Evolutionary conservation across 2,329 filamentous ascomycete species (phyloP), one percentile per base, ranked within the genome.

Genomic region (Fusarium clavum): DNA sequence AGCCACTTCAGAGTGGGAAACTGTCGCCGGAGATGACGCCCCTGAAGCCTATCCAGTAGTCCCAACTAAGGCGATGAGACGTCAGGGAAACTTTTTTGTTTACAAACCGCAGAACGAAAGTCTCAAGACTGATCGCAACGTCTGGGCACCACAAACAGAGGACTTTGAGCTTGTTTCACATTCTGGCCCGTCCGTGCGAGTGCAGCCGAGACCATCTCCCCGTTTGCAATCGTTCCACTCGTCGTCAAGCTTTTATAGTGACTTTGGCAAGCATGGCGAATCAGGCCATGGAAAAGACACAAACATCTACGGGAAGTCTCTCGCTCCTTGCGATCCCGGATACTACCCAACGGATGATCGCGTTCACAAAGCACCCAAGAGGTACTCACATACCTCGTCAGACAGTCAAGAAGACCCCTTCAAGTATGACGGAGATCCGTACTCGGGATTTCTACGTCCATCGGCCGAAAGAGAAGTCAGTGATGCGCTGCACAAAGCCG

Each of bases 391-490:
- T 62, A 43, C 80, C 58, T 81, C 80, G 3, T 78, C 75, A 64
- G 79, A 78, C 25, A 74, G 75, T 5, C 79, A 78, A 27, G 79
- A 77, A 1, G 83, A 86, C 43, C 83, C 81, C 0, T 86, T 86
- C 74, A 78, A 78, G 49, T 86, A 84, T 63, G 84, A 86, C 68
- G 77, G 75, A 34, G 77, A 77, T 11, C 65, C 75, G 3, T 83
- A 83, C 64, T 78, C 76, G 16, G 62, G 76, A 12, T 82, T 82
- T 41, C 69, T 84, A 11, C 75, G 79, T 10, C 74, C 79, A 6
- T 75, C 78, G 2, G 79, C 78, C 59, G 83, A 85, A 64, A 77
- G 80, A 57, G 82, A 85, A 13, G 78, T 85, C 16, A 85, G 82
- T 57, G 77, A 71, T 25, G 80, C 78, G 10, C 78, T 85, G 22